These are phyloP conservation scores for Podaxis carcinomalis DNA, from an alignment of 768 basidiomycete genomes.

Conservation along the genomic window DNA sequence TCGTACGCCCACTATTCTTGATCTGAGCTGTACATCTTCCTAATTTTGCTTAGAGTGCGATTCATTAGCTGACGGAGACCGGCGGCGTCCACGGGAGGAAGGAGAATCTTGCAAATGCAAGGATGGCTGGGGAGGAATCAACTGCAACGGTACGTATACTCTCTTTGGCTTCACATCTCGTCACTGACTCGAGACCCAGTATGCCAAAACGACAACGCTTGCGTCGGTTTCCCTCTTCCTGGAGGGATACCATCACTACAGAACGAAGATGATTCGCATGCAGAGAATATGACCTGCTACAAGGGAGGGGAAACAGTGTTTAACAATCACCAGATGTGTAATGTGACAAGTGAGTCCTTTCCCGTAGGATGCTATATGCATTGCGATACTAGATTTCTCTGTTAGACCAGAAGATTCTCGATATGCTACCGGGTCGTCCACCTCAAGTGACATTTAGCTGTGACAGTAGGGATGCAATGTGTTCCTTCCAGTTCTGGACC, in stretches of 20 bases:
- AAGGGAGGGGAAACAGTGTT: conserved; percentile 91
- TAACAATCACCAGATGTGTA: conserved; percentile 95
- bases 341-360: conserved; percentile 83
- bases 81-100: conserved; percentile 74
- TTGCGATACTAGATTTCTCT: background rate
- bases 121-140: conserved; percentile 94
- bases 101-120: conserved; percentile 82
- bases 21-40: background rate
- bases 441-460: conserved; percentile 98
- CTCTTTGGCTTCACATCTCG: background rate
- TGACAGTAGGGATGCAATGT: conserved; percentile 54
- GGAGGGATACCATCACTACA: conserved; percentile 20
- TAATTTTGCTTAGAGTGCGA: conserved; percentile 69
- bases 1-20: conserved; percentile 48
- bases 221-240: conserved; percentile 69
- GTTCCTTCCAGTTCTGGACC: conserved; percentile 98
- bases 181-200: conserved; percentile 42
- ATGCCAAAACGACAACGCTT: conserved; percentile 79
- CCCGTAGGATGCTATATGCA: background rate
- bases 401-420: conserved; percentile 89
- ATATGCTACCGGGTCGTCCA: conserved; percentile 82
- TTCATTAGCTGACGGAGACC: conserved; percentile 86
- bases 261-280: conserved; percentile 1
- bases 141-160: conserved; percentile 81
- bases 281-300: conserved; percentile 81